phyloP scores from a whole-genome alignment of 257 asterid species.

The Solanum gandarillasii region DNA sequence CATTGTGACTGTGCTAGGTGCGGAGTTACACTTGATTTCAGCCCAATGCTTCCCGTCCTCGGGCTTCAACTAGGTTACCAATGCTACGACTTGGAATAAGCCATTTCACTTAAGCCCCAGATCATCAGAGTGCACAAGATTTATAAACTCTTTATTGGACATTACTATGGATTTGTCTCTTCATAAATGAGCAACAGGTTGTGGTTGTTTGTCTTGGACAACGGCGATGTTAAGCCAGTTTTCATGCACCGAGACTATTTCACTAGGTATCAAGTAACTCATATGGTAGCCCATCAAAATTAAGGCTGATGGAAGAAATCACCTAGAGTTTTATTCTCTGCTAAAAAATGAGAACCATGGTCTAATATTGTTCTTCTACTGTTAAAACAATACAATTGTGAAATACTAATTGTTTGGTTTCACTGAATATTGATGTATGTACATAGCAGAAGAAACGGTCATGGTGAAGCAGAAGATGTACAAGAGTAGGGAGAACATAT shows the following conservation, averaged over 20 bases:
- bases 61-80: neutral
- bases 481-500: neutral
- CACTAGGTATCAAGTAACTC: neutral
- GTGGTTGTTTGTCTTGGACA: neutral
- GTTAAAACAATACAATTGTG: neutral
- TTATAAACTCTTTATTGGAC: neutral
- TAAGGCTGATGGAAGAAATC: neutral
- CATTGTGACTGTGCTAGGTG: neutral
- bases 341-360: neutral
- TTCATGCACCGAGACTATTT: neutral
- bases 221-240: neutral
- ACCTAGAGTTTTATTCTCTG: neutral
- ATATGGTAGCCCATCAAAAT: neutral
- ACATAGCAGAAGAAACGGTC: neutral
- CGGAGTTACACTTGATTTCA: neutral
- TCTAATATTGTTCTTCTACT: neutral
- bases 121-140: neutral
- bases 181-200: neutral
- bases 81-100: neutral
- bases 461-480: neutral
- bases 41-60: neutral
- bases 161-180: neutral
- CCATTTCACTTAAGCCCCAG: neutral
- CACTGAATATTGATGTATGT: neutral
- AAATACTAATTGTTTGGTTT: neutral